phyloP scores from a whole-genome alignment of 352 stramenopile genomes.

The Phytophthora cajani region DNA sequence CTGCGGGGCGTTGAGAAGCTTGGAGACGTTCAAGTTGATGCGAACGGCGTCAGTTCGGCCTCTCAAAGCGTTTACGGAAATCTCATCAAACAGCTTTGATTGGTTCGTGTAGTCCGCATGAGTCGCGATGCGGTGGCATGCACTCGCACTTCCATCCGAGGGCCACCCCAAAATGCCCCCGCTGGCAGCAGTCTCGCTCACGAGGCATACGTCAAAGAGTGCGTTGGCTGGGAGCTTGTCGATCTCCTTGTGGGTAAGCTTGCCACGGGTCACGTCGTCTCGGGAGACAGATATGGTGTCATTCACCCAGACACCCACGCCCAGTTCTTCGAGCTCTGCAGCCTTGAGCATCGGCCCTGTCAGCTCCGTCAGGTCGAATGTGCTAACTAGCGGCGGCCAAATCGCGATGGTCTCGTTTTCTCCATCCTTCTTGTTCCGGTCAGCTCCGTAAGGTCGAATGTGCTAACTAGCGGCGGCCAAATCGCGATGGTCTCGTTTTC shows the following conservation, averaged over 20 bases:
- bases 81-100: slow-evolving; percentile 63
- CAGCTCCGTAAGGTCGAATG: slow-evolving; percentile 49
- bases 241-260: slow-evolving; percentile 63
- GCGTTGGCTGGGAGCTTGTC: slow-evolving; percentile 68
- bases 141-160: slow-evolving; percentile 20
- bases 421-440: slow-evolving; percentile 30
- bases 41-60: slow-evolving; percentile 54
- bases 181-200: slow-evolving; percentile 72
- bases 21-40: slow-evolving; percentile 63
- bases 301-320: slow-evolving; percentile 74
- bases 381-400: slow-evolving; percentile 61
- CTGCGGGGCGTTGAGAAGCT: slow-evolving; percentile 44
- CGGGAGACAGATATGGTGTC: slow-evolving; percentile 74
- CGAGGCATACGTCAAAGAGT: slow-evolving; percentile 78
- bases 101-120: slow-evolving; percentile 86
- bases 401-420: slow-evolving; percentile 26
- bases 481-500: slow-evolving; percentile 26
- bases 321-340: slow-evolving; percentile 60
- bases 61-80: slow-evolving; percentile 44
- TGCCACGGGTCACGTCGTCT: slow-evolving; percentile 65
- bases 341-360: slow-evolving; percentile 60
- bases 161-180: slow-evolving; percentile 70
- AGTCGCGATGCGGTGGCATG: slow-evolving; percentile 62
- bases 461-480: slow-evolving; percentile 61
- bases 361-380: slow-evolving; percentile 49